phyloP scores from a whole-genome alignment of 2,329 filamentous ascomycete species.

The Metarhizium robertsii region DNA sequence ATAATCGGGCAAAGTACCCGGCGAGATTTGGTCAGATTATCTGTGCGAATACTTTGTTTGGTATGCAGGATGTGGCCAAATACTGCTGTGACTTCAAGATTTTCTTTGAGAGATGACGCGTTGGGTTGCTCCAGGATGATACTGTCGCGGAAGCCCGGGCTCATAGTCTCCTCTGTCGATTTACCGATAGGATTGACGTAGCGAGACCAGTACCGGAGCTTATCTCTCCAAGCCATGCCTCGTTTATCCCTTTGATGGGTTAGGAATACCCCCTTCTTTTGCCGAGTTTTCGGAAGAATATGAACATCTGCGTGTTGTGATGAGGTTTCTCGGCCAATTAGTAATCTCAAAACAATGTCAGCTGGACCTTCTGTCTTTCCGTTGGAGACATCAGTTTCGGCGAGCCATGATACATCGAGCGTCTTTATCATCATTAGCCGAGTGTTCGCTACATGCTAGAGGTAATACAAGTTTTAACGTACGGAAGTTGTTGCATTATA shows the following conservation, averaged over 20 bases:
- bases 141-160: background rate
- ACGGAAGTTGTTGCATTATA: constrained; percentile 13
- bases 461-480: constrained; percentile 1
- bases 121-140: background rate
- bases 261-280: constrained; percentile 10
- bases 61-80: constrained; percentile 44
- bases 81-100: constrained; percentile 23
- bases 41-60: constrained; percentile 7
- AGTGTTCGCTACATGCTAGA: background rate
- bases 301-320: constrained; percentile 9
- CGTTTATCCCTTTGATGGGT: constrained; percentile 19
- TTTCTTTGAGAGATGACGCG: background rate
- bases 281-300: constrained; percentile 10
- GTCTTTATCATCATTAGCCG: constrained; percentile 11
- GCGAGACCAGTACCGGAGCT: constrained; percentile 21
- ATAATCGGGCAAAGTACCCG: constrained; percentile 35
- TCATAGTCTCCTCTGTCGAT: background rate
- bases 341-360: constrained; percentile 36
- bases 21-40: constrained; percentile 7
- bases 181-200: constrained; percentile 13
- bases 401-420: constrained; percentile 34
- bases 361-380: constrained; percentile 27
- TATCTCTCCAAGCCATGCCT: constrained; percentile 26
- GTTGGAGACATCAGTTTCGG: constrained; percentile 10
- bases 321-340: constrained; percentile 20